These are phyloP conservation scores for Sordariomycetes sp. DNA, from an alignment of 2,329 filamentous ascomycete genomes.

Conservation along the genomic window DNA sequence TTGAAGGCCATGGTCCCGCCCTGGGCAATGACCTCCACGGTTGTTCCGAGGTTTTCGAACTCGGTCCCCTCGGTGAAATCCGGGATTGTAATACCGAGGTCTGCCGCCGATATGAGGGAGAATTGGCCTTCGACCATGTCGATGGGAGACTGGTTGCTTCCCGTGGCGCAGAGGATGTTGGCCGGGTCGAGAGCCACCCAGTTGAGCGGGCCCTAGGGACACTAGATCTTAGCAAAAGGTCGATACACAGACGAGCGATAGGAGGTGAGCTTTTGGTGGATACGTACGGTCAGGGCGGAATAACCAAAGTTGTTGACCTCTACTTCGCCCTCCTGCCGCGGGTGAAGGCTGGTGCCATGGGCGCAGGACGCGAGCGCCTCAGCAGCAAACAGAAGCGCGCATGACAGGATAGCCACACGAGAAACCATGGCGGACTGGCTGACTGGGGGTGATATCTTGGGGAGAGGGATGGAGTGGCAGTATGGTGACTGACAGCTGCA, in stretches of 20 bases:
- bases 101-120: constrained; percentile 10
- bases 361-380: constrained; percentile 23
- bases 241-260: neutral
- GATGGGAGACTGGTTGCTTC: constrained; percentile 46
- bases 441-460: neutral
- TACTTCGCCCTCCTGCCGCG: constrained; percentile 19
- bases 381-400: constrained; percentile 15
- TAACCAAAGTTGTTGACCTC: constrained; percentile 26
- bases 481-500: too few species aligned
- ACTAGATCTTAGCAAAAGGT: neutral
- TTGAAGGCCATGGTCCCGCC: constrained; percentile 31
- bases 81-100: constrained; percentile 16
- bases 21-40: constrained; percentile 29
- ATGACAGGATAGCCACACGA: neutral
- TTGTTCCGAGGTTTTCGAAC: constrained; percentile 42
- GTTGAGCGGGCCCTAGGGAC: constrained; percentile 33
- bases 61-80: constrained; percentile 23
- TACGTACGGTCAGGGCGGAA: constrained; percentile 18
- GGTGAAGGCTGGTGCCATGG: constrained; percentile 25
- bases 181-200: constrained; percentile 33
- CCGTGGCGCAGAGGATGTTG: constrained; percentile 35
- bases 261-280: neutral
- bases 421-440: neutral
- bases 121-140: constrained; percentile 23
- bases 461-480: neutral